Evolutionary conservation across 225 moss, liverwort and hornwort genomes (phyloP), one percentile per base, ranked within the genome.

Genomic region (Ulota crispa): DNA sequence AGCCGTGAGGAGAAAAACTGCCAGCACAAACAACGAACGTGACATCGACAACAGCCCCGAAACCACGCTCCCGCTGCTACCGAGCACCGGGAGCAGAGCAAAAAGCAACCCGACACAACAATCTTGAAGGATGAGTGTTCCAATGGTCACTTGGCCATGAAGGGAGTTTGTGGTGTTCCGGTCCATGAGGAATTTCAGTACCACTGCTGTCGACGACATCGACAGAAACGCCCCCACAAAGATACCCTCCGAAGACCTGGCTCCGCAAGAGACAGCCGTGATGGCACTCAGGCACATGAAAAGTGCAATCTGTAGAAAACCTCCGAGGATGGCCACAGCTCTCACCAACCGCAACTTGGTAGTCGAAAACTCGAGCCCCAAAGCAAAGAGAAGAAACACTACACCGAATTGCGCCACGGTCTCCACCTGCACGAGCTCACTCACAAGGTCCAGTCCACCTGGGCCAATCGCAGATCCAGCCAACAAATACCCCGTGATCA

Each of bases 161-260:
- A 93, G 89, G 21, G 96, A 86, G 85, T 87, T 93, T 9, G 93
- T 86, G 55, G 86, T 92, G 57, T 84, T 95, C 72, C 96, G 92
- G 81, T 99, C 99, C 85, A 96, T 95, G 76, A 99, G 86, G 76
- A 99, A 99, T 80, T 99, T 99, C 78, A 99, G 84, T 20, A 99
- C 99, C 88, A 99, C 99, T 39, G 99, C 99, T 66, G 99, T 99
- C 50, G 99, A 99, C 34, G 99, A 99, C 99, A 99, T 99, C 43
- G 99, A 99, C 75, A 99, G 59, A 89, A 99, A 99, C 5, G 99
- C 99, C 75, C 99, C 99, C 31, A 99, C 93, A 73, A 99, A 99
- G 28, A 99, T 92, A 26, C 99, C 99, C 85, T 99, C 99, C 8
- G 96, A 96, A 53, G 89, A 73, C 81, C 88, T 94, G 27, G 93